Evolutionary conservation across 495 filamentous ascomycete species (phyloP).

Genomic region (Trichoderma gamsii): DNA sequence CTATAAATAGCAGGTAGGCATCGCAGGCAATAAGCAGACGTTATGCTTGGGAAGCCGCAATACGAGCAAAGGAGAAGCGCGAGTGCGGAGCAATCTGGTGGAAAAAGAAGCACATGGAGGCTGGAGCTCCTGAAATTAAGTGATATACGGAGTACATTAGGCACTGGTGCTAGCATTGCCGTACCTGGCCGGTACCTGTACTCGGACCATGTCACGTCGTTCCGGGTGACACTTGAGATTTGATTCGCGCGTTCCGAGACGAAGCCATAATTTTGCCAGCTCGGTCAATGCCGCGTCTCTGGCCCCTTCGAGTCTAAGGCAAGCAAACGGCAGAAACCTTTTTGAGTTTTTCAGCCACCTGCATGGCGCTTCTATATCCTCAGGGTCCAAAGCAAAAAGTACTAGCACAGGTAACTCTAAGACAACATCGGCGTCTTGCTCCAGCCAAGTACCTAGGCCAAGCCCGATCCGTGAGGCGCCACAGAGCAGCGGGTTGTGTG

Average conservation of each 20-base stretch:
- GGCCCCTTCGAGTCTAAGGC: not conserved
- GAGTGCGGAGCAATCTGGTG: conserved; percentile 3
- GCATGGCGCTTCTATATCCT: not conserved
- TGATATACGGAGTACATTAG: not conserved
- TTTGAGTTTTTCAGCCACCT: not conserved
- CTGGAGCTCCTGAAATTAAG: conserved; percentile 12
- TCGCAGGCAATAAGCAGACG: not conserved
- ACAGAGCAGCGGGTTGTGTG: not conserved
- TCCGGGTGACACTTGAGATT: not conserved
- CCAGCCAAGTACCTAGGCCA: conserved; percentile 1
- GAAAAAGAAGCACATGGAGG: not conserved
- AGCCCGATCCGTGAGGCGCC: conserved; percentile 7
- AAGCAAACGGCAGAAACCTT: not conserved
- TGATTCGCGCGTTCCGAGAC: not conserved
- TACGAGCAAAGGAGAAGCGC: conserved; percentile 6
- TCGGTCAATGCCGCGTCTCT: not conserved
- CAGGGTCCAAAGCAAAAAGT: not conserved
- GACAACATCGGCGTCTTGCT: not conserved
- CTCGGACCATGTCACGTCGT: not conserved
- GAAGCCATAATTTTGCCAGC: not conserved
- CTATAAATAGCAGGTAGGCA: not conserved
- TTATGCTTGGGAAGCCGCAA: not conserved
- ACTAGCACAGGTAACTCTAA: not conserved
- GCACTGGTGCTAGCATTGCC: not conserved
- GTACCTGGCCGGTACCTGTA: not conserved